Evolutionary conservation across 306 rosid species (phyloP), one percentile per base, ranked within the genome.

Genomic region (Luffa aegyptiaca): DNA sequence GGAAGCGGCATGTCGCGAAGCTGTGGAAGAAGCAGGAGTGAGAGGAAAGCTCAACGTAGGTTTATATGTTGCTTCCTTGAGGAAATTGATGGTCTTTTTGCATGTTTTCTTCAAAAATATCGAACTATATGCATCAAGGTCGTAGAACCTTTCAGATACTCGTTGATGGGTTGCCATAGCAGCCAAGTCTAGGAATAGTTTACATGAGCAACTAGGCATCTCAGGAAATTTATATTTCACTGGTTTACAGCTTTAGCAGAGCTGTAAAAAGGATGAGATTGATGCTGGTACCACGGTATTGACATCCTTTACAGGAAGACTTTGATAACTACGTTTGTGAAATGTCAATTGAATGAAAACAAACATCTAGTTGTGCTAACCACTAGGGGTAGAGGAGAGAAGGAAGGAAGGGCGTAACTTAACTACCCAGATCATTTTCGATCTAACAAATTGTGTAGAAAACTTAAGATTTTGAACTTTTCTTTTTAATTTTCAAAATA

Each of bases 1-100:
- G 14, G 91, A 93, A 86, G 98, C 98, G 48, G 98, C 98, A 62
- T 84, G 91, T 61, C 94, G 98, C 1, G 98, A 91, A 89, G 94
- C 98, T 42, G 80, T 87, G 20, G 98, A 93, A 83, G 98, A 93
- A 88, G 95, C 97, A 26, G 97, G 98, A 82, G 97, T 93, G 48
- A 93, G 80, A 85, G 98, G 98, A 84, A 82, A 80, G 36, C 90
- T 86, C 37, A 86, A 88, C 44, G 98, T 91, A 85, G 73, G 97
- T 88, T 76, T 52, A 57, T 76, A 76, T 56, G 12, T 11, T 33
- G 26, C 49, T 36, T 57, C 3, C 14, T 16, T 7, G n/a, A 3
- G 48, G 21, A 72, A 73, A 73, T 14, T 26, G 36, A 44, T n/a
- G 3, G 3, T 8, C 65, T 52, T 35, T 75, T 21, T 52, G n/a